Evolutionary conservation across 176 grass and related monocot genomes (phyloP).

Genomic region (Carex littledalei): DNA sequence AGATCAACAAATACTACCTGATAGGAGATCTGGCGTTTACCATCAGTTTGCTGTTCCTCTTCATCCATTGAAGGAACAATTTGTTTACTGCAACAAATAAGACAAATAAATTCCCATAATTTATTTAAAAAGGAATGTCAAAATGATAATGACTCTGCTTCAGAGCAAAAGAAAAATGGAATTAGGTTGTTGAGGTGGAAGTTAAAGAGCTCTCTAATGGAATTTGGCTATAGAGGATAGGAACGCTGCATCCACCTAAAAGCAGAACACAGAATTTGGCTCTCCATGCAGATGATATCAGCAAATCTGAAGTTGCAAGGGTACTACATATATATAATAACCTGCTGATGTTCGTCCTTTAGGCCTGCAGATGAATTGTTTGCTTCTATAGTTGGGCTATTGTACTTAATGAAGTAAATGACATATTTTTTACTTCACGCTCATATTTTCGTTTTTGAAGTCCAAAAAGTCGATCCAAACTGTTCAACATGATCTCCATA

Average conservation of each 20-base stretch:
- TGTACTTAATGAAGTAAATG: too few relatives aligned
- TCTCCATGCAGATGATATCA: background rate
- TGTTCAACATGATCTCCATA: too few relatives aligned
- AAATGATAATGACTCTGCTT: background rate
- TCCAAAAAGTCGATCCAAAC: too few relatives aligned
- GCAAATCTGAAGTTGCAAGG: background rate
- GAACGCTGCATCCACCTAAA: background rate
- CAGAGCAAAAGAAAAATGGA: background rate
- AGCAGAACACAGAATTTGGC: background rate
- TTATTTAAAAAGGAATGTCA: background rate
- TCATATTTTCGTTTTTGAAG: too few relatives aligned
- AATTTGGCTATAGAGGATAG: background rate
- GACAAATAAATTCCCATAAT: background rate
- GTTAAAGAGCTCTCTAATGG: background rate
- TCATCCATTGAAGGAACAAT: constrained; percentile 29
- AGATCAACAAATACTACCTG: constrained; percentile 46
- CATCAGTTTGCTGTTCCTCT: constrained; percentile 51
- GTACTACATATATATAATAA: background rate
- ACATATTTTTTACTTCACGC: too few relatives aligned
- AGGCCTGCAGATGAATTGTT: background rate
- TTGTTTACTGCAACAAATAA: constrained; percentile 35
- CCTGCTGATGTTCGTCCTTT: background rate
- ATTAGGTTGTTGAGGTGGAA: background rate
- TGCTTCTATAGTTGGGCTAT: background rate
- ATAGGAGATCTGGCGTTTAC: constrained; percentile 85